Conservation (phyloP, 345 rosid species). For the Excoecaria agallocha region DNA sequence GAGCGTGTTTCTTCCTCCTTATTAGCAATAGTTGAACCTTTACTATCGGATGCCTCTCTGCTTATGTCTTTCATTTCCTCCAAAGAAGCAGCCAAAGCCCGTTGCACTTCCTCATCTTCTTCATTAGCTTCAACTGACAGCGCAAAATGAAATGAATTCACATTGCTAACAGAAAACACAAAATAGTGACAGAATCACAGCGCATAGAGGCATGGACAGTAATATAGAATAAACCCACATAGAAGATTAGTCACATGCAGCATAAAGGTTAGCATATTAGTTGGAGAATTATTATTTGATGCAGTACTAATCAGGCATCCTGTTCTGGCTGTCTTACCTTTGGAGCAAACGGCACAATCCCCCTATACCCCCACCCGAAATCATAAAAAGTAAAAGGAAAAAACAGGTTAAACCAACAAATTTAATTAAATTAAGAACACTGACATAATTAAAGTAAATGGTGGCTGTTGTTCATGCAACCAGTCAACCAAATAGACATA, state of each 20-base stretch:
- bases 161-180: not conserved
- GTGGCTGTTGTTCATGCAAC: not conserved
- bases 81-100: slow-evolving; percentile 65
- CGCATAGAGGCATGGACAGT: too few relatives aligned
- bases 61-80: slow-evolving; percentile 41
- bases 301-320: not conserved
- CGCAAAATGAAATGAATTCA: slow-evolving; percentile 19
- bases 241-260: not conserved
- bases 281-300: not conserved
- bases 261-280: not conserved
- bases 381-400: not conserved
- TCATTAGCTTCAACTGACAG: slow-evolving; percentile 42
- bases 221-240: not conserved
- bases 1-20: slow-evolving; percentile 41
- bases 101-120: slow-evolving; percentile 59
- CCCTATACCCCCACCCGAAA: not conserved
- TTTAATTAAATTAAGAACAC: too few relatives aligned
- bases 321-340: not conserved
- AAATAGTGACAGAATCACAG: not conserved
- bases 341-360: not conserved
- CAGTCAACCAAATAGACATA: not conserved
- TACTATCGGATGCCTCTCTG: slow-evolving; percentile 24
- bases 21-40: slow-evolving; percentile 19
- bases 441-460: too few relatives aligned
- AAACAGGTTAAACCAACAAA: not conserved